Base-by-base conservation (phyloP, 352 stramenopile genomes). In the Pythium aquatile region DNA sequence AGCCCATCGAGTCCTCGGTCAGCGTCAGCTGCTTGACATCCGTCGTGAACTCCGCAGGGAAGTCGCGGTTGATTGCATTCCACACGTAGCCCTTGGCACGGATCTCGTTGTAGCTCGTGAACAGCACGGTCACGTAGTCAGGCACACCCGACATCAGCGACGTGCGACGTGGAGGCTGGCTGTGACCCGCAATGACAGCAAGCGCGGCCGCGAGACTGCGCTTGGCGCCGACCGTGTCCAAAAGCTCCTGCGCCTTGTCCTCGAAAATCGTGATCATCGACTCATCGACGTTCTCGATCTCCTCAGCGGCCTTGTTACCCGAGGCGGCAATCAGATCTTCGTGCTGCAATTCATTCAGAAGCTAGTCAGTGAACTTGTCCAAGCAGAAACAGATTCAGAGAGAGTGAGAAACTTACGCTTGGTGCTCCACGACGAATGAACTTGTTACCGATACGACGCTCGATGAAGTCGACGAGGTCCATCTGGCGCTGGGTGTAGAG, bases 111-210 rank as follows among this genome's bases (percentile, higher is more conserved):
- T 79, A 83, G 75, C 82, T 91, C 53, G 72, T 78, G 74, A 96
- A 98, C 17, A 88, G 51, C 39, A 97, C 75, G 2, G 93, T 98
- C 29, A 93, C 80, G 78, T 91, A 97, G 73, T 96, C 91, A 35
- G 91, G 87, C 48, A 91, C 79, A 59, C 91, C 93, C 44, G 87
- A 96, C 67, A 98, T 91, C 48, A 97, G 81, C 59, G 89, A 97
- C 16, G 85, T 90, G 24, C 81, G 80, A 20, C 80, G 79, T 60
- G 74, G 81, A 10, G 79, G 86, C 66, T 83, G 83, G 24, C 84
- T 97, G 82, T 97, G 90, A 60, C 93, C 93, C n/a, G 90, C 96
- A 66, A 97, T 95, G 65, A 79, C 91, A 33, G 93, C 91, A 13
- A 98, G 68, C 14, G 90, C 89, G 17, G 84, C 86, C 32, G 83